A percentile compares a stretch with the other conserved stretches of the same genome.
Evolutionary conservation across 2,329 filamentous ascomycete species (phyloP).

Genomic region (Aspergillus pseudoterreus): DNA sequence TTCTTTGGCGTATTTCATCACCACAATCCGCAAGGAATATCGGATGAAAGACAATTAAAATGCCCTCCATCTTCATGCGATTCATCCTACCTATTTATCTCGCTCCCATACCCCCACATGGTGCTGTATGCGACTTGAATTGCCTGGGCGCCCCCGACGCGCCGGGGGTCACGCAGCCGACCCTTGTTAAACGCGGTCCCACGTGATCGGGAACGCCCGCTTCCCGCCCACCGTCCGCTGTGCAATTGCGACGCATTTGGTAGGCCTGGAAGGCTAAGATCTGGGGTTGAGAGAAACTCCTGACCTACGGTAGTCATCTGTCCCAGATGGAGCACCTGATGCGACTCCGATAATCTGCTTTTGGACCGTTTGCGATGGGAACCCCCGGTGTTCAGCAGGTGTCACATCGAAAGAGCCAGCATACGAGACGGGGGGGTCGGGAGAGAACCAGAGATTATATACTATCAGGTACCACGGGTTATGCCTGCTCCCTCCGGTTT

Average conservation of each 20-base stretch:
- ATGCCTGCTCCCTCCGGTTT: not conserved
- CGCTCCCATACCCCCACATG: not conserved
- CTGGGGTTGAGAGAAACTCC: not conserved
- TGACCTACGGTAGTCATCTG: not conserved
- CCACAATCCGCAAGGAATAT: not conserved
- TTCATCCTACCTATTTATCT: not conserved
- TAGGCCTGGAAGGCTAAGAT: not conserved
- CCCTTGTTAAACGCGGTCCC: slow-evolving; percentile 24
- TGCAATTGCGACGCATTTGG: slow-evolving; percentile 5
- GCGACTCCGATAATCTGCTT: not conserved
- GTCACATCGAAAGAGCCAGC: not conserved
- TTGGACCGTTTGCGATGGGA: not conserved
- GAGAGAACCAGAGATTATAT: slow-evolving; percentile 1
- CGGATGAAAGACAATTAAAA: not conserved
- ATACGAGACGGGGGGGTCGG: not conserved
- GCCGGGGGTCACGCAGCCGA: slow-evolving; percentile 17
- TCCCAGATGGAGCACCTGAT: not conserved
- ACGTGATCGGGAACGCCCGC: slow-evolving; percentile 25
- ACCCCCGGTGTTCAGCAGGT: not conserved
- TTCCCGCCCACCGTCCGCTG: slow-evolving; percentile 1
- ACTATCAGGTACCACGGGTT: not conserved
- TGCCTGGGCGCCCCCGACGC: slow-evolving; percentile 8
- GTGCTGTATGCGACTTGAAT: not conserved
- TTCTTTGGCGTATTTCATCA: not conserved
- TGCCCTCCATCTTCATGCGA: slow-evolving; percentile 5